Evolutionary conservation across 2,329 filamentous ascomycete genomes (phyloP), one percentile per base, ranked within the genome.

Genomic region (Ambrosiella beaveri): DNA sequence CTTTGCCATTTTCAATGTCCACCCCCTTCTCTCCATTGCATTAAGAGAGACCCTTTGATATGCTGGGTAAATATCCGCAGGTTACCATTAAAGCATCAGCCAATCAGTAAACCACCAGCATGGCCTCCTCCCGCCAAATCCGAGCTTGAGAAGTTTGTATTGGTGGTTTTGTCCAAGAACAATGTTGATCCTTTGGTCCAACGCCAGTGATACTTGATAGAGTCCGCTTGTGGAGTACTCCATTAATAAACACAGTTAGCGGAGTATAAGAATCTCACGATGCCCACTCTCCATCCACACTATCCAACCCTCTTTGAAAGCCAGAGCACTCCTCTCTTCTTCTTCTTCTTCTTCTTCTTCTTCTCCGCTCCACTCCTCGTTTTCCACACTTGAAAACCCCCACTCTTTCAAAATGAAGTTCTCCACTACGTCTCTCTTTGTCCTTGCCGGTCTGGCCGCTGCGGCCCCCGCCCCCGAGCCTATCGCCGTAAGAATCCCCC

Each of bases 361-460:
- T 37, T 39, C 36, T 39, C 15, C 9, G 15, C 51, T 37, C 19
- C 27, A 27, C 6, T 38, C 7, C 1, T 47, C n/a, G 44, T 47
- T 11, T 38, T 53, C 37, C 12, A 27, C n/a, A 37, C 8, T 40
- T 53, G 54, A 36, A n/a, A 9, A 27, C 6, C 12, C 12, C 47
- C 19, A 9, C 11, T 56, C 55, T 45, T 61, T 45, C 62, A 59
- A 2, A 57, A 70, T 69, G 68, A 69, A 67, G 65, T 62, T 65
- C 60, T 64, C 65, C n/a, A 5, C 67, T 45, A 63, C 64, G 15
- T 44, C 63, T 45, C 57, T 68, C 7, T 40, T 69, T 56, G 63
- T 64, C 39, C 56, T 65, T 39, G 62, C 64, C 47, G 59, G 61
- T 17, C 59, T 64, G 47, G 68, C 64, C 11, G 64, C 64, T 19